Evolutionary conservation across 2,329 filamentous ascomycete species (phyloP).

Genomic region (Fusarium marasasianum): DNA sequence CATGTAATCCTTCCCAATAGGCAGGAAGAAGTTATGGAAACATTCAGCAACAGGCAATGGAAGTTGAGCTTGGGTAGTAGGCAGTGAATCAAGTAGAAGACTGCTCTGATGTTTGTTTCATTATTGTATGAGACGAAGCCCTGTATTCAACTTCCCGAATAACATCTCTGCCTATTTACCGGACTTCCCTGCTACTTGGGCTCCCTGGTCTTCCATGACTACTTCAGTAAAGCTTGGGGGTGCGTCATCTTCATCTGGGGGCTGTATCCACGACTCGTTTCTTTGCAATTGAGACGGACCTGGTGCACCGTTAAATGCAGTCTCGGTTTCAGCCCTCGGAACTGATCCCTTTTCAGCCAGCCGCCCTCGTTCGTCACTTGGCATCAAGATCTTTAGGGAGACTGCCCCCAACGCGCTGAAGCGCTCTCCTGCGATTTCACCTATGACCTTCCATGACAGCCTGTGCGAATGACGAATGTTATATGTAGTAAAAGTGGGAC

Average conservation of each 20-base stretch:
- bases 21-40: background rate
- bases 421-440: background rate
- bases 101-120: no score
- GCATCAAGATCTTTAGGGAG: background rate
- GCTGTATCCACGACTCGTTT: conserved; percentile 12
- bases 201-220: background rate
- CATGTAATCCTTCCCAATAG: background rate
- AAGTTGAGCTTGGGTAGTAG: background rate
- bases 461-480: conserved; percentile 41
- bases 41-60: background rate
- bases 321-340: background rate
- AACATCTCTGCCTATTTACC: accelerated
- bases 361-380: conserved; percentile 1
- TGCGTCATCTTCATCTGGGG: background rate
- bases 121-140: no score
- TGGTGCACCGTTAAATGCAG: background rate
- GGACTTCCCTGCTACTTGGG: background rate
- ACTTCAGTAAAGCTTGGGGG: conserved; percentile 11
- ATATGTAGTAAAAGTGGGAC: conserved; percentile 42
- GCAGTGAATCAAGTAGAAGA: background rate
- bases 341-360: no score
- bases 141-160: no score
- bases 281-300: background rate
- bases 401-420: background rate
- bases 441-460: conserved; percentile 32